These are phyloP conservation scores for Alternaria tenuissima DNA, from an alignment of 2,329 filamentous ascomycete species.

Conservation along the genomic window DNA sequence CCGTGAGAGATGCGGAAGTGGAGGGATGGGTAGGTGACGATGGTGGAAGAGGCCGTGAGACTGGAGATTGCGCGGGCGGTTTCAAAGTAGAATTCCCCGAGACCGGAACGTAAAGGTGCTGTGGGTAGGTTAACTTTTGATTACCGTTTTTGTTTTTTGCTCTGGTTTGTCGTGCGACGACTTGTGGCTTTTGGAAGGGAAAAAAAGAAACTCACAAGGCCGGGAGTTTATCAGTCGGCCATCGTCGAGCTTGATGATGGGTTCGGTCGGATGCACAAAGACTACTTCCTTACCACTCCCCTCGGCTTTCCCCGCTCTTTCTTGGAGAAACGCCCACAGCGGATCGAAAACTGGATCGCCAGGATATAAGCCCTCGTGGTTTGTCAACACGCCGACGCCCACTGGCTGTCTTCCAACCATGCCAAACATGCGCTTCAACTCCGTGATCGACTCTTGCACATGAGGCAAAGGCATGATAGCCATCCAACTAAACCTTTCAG, in stretches of 20 bases:
- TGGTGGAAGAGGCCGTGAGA: conserved; percentile 40
- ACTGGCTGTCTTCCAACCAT: conserved; percentile 40
- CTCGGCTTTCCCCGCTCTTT: conserved; percentile 14
- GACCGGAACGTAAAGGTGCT: conserved; percentile 47
- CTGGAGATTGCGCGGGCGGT: conserved; percentile 47
- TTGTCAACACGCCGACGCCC: conserved; percentile 46
- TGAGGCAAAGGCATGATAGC: conserved; percentile 42
- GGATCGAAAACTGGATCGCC: conserved; percentile 37
- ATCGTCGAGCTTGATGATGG: conserved; percentile 39
- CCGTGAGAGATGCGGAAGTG: conserved; percentile 49
- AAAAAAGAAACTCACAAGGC: conserved; percentile 37
- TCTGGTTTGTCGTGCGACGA: neutral
- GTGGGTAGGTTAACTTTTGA: neutral
- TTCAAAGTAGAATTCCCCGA: conserved; percentile 51
- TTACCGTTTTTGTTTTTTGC: neutral
- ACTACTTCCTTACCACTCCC: conserved; percentile 37
- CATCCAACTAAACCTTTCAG: conserved; percentile 41
- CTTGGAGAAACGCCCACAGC: conserved; percentile 42
- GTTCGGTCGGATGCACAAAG: conserved; percentile 49
- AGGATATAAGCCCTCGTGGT: conserved; percentile 46
- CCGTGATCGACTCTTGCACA: conserved; percentile 38
- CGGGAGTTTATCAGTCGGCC: conserved; percentile 37
- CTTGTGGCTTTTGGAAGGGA: neutral
- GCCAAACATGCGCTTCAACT: conserved; percentile 37
- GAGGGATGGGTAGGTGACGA: conserved; percentile 39